Evolutionary conservation across 805 yeast species (phyloP).

Genomic region (Teunomyces panamensis): DNA sequence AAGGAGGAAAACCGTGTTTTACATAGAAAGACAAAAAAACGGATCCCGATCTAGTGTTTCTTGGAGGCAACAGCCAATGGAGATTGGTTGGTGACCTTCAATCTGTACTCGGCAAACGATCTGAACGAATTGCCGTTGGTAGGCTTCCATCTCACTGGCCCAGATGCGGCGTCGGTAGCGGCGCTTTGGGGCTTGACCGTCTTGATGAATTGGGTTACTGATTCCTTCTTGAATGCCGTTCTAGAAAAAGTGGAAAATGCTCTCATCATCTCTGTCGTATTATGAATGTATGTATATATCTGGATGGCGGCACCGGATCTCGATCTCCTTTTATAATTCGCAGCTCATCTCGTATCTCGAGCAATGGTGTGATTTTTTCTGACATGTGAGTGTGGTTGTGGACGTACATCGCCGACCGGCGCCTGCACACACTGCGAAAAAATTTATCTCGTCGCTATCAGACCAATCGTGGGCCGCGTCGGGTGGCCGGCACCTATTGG

Average conservation of each 20-base stretch:
- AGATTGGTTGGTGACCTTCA: constrained; percentile 38
- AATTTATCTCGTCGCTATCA: neutral
- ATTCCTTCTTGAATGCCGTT: constrained; percentile 27
- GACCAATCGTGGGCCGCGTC: constrained; percentile 1
- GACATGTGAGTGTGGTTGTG: neutral
- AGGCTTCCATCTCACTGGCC: constrained; percentile 31
- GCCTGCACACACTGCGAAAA: neutral
- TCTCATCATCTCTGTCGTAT: constrained; percentile 11
- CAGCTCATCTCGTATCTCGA: neutral
- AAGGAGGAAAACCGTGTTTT: too few species aligned
- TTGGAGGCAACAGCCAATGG: constrained; percentile 34
- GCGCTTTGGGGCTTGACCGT: constrained; percentile 11
- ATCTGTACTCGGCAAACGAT: constrained; percentile 44
- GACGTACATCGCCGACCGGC: constrained; percentile 1
- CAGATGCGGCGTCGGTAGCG: neutral
- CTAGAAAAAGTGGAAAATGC: constrained; percentile 19
- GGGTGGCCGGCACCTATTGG: neutral
- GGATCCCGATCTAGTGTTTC: neutral
- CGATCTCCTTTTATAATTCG: neutral
- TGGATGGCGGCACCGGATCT: neutral
- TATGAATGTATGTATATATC: neutral
- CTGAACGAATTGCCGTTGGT: constrained; percentile 39
- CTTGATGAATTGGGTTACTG: constrained; percentile 23
- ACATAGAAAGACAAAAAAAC: neutral
- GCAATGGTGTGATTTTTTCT: constrained; percentile 1